A percentile compares a stretch with the other conserved stretches of the same genome.
Conservation (phyloP, 495 filamentous ascomycete species). For the Hypoxylon lenormandii region DNA sequence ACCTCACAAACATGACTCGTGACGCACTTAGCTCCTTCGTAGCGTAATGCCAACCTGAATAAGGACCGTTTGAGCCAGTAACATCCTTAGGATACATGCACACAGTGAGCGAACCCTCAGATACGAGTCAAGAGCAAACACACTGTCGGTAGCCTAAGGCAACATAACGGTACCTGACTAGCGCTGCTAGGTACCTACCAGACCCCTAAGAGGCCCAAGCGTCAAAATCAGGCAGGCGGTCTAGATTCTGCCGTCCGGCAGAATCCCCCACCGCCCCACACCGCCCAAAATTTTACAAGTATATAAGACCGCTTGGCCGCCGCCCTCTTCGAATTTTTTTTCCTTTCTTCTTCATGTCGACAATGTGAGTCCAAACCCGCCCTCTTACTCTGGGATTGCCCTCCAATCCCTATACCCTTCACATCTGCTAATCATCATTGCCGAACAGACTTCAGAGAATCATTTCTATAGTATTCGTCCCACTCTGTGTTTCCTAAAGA, state of each 20-base stretch:
- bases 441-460: conserved; percentile 77
- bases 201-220: too few relatives aligned
- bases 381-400: conserved; percentile 53
- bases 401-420: too few relatives aligned
- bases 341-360: conserved; percentile 66
- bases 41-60: too few relatives aligned
- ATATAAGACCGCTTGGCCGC: conserved; percentile 11
- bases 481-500: conserved; percentile 80
- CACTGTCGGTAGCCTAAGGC: too few relatives aligned
- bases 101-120: too few relatives aligned
- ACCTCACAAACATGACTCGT: too few relatives aligned
- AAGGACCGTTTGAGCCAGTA: too few relatives aligned
- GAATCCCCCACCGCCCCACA: conserved; percentile 21
- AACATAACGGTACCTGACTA: too few relatives aligned
- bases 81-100: too few relatives aligned
- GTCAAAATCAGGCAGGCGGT: background rate
- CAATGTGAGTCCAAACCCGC: conserved; percentile 67
- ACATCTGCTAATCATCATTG: conserved; percentile 32
- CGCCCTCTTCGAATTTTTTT: conserved; percentile 46
- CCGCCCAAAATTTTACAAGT: background rate
- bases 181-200: too few relatives aligned
- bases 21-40: too few relatives aligned
- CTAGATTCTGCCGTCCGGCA: background rate
- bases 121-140: too few relatives aligned
- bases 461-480: conserved; percentile 91